Evolutionary conservation across 202 grass and related monocot genomes (phyloP), one percentile per base, ranked within the genome.

Genomic region (Setaria italica): DNA sequence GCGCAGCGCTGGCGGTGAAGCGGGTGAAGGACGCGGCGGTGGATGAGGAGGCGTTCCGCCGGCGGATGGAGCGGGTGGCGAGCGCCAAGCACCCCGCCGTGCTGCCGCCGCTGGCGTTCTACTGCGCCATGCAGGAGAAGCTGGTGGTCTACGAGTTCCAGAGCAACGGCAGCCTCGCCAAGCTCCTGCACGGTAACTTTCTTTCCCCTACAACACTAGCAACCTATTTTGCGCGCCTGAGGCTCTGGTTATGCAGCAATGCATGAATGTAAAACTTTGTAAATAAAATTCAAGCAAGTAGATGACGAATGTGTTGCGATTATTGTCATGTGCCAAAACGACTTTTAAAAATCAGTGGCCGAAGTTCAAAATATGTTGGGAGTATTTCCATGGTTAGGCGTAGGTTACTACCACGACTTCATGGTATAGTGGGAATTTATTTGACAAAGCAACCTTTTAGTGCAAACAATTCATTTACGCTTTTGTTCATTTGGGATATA

Each of bases 51-150:
- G 89, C 85, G 82, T 94, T 94, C 75, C 51, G 74, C 11, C 46
- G 79, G 74, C 53, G 89, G 82, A 92, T 94, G 89, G 87, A 91
- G 74, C 77, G 85, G 35, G 64, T 94, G 0, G 79, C 80, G 34
- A 51, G 45, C n/a, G 89, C 67, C 4, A 85, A 47, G 74, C 92
- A 94, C 79, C 55, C 33, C 12, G 86, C 80, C 60, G 89, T 94
- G 68, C 82, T 94, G 65, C 85, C 89, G n/a, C 81, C 85, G 59
- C 81, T 94, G 20, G 87, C 89, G 2, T 94, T 92, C 86, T 90
- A 92, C 75, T 92, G 87, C 70, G 90, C 92, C 21, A 79, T 78
- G 63, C 89, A 94, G 85, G 90, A 90, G 87, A 94, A 94, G 87
- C 82, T 94, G 9, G 85, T 94, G 74, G 92, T 94, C 32, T 94